Conservation (phyloP, 1,139 yeast genomes). For the Lodderomyces beijingensis region DNA sequence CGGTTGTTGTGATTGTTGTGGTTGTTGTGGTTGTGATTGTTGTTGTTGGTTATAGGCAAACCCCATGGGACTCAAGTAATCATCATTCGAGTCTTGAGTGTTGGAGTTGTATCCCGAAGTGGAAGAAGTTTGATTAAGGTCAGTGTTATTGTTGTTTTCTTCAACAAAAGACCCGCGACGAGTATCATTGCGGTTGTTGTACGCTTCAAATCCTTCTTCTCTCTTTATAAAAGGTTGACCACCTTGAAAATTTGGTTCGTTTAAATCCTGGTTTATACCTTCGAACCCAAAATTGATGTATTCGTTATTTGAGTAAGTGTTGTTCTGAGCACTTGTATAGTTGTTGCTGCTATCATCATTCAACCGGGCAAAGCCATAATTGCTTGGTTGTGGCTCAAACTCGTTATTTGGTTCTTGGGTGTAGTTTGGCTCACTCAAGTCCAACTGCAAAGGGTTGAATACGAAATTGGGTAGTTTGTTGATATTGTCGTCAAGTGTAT, state of each 20-base stretch:
- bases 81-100: constrained; percentile 9
- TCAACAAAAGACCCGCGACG: background rate
- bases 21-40: constrained; percentile 6
- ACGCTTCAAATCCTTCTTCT: too few relatives aligned
- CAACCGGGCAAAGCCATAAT: background rate
- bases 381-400: constrained; percentile 1
- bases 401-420: background rate
- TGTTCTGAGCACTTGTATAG: constrained; percentile 3
- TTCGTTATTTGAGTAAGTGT: constrained; percentile 2
- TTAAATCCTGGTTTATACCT: too few relatives aligned
- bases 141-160: background rate
- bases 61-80: constrained; percentile 13
- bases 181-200: too few relatives aligned
- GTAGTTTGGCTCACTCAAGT: background rate
- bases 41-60: constrained; percentile 7
- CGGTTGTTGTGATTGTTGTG: constrained; percentile 2
- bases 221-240: too few relatives aligned
- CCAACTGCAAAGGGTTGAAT: constrained; percentile 1
- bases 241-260: too few relatives aligned
- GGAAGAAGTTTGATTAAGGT: background rate
- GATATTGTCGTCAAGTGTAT: constrained; percentile 12
- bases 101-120: constrained; percentile 11
- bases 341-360: constrained; percentile 4
- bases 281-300: constrained; percentile 1
- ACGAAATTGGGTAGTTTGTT: constrained; percentile 1